Base-by-base conservation (phyloP, 2,329 filamentous ascomycete genomes). In the Didymella exigua region DNA sequence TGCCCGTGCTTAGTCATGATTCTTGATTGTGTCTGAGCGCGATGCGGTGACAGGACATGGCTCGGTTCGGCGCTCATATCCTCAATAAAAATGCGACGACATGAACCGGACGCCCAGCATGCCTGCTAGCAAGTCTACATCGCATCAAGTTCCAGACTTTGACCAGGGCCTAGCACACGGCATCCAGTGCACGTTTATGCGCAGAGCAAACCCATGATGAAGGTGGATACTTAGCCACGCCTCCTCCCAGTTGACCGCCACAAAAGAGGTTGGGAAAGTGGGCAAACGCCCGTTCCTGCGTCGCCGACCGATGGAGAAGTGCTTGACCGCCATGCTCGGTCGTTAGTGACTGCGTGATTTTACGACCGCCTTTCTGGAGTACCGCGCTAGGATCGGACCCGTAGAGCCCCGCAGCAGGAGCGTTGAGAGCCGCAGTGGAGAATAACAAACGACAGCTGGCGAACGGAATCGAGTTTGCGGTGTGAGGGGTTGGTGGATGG, bases 331-430 rank as follows among this genome's bases (percentile, higher is more conserved):
- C 30, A 45, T 38, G 36, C 36, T 38, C 16, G 9, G 9, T 8
- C 24, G 36, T 11, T 23, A n/a, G 36, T 10, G 36, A 38, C 13
- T 38, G 36, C 36, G 19, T 38, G 37, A 21, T n/a, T 40, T 23
- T 23, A 38, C 49, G 45, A 54, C 51, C 51, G 51, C 51, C 29
- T 26, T 55, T 55, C 41, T 55, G 19, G 19, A 30, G n/a, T 27
- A 36, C 14, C 19, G 9, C 46, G 41, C 52, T 55, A 50, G 36
- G 14, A 23, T 34, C 37, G 16, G 21, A 45, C 45, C 40, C 45
- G 52, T 34, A 34, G 29, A 14, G 33, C 47, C 18, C 42, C 36
- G 42, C 52, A 26, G 23, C 23, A 21, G 18, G 37, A 43, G 41
- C 41, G 46, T 41, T 45, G 30, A 40, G 30, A 41, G 46, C 45